Base-by-base conservation (phyloP, 2,329 filamentous ascomycete species). In the Penicillium aurantiogriseum region DNA sequence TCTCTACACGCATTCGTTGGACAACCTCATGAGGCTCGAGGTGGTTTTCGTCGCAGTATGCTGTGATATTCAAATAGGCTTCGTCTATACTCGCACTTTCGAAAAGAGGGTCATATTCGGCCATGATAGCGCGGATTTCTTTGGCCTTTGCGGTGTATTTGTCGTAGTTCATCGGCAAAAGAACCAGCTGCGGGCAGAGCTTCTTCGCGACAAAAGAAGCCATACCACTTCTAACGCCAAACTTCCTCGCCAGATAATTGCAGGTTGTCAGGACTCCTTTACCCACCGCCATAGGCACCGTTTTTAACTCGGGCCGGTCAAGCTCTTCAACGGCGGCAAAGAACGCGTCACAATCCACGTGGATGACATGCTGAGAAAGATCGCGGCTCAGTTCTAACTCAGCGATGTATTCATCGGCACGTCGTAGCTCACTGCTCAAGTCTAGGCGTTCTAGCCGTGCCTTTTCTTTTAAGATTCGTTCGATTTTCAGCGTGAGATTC, bases 271-370 rank as follows among this genome's bases (percentile, higher is more conserved):
- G 72, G 2, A 89, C 86, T 8, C 86, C 86, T 66, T 83, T 83
- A 0, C 94, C 94, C 0, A 99, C 94, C 0, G 93, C 92, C 77
- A 99, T 97, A 0, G 94, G 94, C 0, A 96, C 79, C 39, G 92
- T 81, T 58, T 89, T 90, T 45, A 99, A 81, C 70, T 96, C 92
- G 0, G 93, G 94, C 1, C 88, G 83, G 67, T 91, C 88, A 3
- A 92, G 82, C 64, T 88, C 90, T 73, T 97, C 94, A 0, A 97
- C 94, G 0, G 94, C 91, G 0, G 94, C 94, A 69, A 94, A 99
- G 75, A 99, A 99, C 17, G 94, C 94, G 78, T 99, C 94, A 75
- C 94, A 97, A 73, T 99, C 94, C 47, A 97, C 84, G 71, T 99
- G 94, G 0, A 97, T 88, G 25, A 97, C 85, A 56, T 85, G 81